Evolutionary conservation across 2,329 filamentous ascomycete genomes (phyloP), one percentile per base, ranked within the genome.

Genomic region (Fusarium circinatum): DNA sequence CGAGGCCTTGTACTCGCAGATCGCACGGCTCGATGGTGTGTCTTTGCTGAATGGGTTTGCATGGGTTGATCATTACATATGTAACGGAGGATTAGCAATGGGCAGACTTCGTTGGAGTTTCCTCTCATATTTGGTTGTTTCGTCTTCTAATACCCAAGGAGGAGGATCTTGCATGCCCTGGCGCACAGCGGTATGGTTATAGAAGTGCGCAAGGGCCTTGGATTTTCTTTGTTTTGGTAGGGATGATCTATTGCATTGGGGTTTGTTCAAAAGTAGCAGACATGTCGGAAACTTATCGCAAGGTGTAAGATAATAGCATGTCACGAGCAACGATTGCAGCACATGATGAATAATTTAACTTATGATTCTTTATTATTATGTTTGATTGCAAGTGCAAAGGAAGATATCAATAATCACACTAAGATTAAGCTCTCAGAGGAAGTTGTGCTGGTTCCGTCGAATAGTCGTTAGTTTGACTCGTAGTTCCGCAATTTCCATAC

Each of bases 1-100:
- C 88, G 94, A 73, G 94, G 93, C 2, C 83, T 97, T 69, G 94
- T 97, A 48, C 85, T 96, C 64, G 94, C 94, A 12, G 94, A 97
- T 83, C 88, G 94, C 61, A 95, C 92, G 68, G 94, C 94, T 49
- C 87, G 94, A 76, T 97, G 94, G 94, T 96, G 94, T 79, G 94
- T 97, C n/a, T 96, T 96, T 86, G 93, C 93, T 0, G 94, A 97
- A 85, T 97, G 94, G 94, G 85, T 89, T 70, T 93, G 92, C 78
- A 82, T 84, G 58, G 82, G 82, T 54, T 83, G 68, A 75, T 61
- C 42, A 36, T 48, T 11, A 47, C 42, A 54, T 62, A 34, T 20
- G 48, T 34, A 44, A 52, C 45, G 38, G 65, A 48, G 41, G 56
- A 55, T 28, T 49, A 52, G 62, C 56, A 48, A 51, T 51, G 65